phyloP scores from a whole-genome alignment of 441 rosid species.

The Adansonia grandidieri region DNA sequence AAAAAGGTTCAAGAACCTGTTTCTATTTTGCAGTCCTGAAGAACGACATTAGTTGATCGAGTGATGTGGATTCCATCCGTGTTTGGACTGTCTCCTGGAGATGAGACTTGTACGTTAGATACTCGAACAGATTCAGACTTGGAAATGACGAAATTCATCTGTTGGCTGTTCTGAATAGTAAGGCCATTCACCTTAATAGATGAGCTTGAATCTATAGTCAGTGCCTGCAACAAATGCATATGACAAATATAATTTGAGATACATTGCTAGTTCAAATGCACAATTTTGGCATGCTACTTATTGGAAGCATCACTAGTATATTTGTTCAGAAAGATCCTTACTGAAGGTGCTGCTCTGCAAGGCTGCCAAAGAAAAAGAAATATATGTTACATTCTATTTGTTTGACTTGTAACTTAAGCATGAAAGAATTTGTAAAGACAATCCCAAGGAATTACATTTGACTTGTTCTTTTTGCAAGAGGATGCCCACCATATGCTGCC shows the following conservation, averaged over 20 bases:
- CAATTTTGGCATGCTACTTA: constrained; percentile 21
- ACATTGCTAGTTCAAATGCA: constrained; percentile 23
- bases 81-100: constrained; percentile 95
- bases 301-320: constrained; percentile 15
- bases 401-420: constrained; percentile 17
- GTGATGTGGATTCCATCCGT: constrained; percentile 95
- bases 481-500: constrained; percentile 99
- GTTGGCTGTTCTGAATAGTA: constrained; percentile 91
- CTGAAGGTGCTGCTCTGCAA: constrained; percentile 90
- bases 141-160: constrained; percentile 85
- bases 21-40: constrained; percentile 92
- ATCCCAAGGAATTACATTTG: constrained; percentile 58
- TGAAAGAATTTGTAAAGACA: constrained; percentile 8
- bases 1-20: constrained; percentile 58
- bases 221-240: constrained; percentile 59
- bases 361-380: constrained; percentile 62
- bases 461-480: constrained; percentile 92
- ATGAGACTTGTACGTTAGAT: constrained; percentile 64
- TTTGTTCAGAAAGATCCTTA: constrained; percentile 40
- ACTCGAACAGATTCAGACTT: constrained; percentile 62
- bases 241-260: constrained; percentile 22
- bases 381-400: constrained; percentile 31
- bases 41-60: constrained; percentile 72
- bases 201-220: constrained; percentile 91
- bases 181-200: constrained; percentile 69